phyloP scores from a whole-genome alignment of 1,139 yeast species.

The Sugiyamaella neomexicana region DNA sequence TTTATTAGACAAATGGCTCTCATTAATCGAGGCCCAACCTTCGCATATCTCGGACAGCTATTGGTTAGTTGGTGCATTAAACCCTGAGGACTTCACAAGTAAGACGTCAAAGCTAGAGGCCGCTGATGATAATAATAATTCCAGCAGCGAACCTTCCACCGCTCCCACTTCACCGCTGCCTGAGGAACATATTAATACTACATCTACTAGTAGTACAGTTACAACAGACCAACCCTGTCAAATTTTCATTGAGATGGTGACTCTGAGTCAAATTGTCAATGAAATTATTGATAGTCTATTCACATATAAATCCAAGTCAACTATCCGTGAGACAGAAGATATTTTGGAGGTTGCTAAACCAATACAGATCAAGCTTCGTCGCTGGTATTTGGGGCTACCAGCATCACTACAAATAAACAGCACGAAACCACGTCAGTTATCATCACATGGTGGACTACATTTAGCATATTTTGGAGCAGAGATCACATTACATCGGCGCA shows the following conservation, averaged over 20 bases:
- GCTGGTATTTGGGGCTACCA: conserved; percentile 85
- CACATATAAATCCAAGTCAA: conserved; percentile 63
- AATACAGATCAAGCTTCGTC: conserved; percentile 69
- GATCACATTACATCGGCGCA: conserved; percentile 77
- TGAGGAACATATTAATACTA: conserved; percentile 40
- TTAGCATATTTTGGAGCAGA: conserved; percentile 87
- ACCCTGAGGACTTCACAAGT: conserved; percentile 36
- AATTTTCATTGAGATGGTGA: conserved; percentile 67
- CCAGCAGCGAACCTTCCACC: conserved; percentile 53
- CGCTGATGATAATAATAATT: not conserved
- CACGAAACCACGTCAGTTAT: conserved; percentile 32
- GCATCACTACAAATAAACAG: conserved; percentile 50
- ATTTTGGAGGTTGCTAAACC: conserved; percentile 81
- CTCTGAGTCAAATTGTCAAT: conserved; percentile 65
- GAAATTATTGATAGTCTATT: conserved; percentile 72
- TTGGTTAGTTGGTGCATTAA: conserved; percentile 39
- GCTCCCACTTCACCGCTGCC: conserved; percentile 27
- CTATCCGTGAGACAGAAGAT: conserved; percentile 57
- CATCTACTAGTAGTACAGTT: not conserved
- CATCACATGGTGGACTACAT: conserved; percentile 71
- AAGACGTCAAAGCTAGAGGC: conserved; percentile 1
- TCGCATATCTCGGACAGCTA: conserved; percentile 51
- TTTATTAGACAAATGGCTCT: conserved; percentile 85
- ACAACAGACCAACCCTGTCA: conserved; percentile 45
- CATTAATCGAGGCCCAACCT: conserved; percentile 75